These are phyloP conservation scores for Marasmius fiardii DNA, from an alignment of 1,284 basidiomycete genomes.

Conservation along the genomic window DNA sequence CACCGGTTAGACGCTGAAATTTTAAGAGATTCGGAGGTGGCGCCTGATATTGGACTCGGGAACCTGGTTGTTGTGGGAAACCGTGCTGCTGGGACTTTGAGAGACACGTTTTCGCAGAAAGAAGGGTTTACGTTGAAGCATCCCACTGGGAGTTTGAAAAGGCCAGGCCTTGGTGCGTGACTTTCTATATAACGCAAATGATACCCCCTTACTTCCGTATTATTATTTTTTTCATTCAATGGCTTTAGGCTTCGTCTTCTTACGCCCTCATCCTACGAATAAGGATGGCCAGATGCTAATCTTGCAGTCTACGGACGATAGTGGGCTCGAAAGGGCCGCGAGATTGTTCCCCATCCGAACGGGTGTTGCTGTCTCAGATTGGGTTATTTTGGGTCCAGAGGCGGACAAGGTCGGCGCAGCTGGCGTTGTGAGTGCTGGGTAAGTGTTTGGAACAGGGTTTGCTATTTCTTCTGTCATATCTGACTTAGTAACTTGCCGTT, in stretches of 20 bases:
- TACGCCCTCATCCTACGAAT: slow-evolving; percentile 62
- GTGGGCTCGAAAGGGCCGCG: slow-evolving; percentile 60
- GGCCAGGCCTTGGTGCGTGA: slow-evolving; percentile 26
- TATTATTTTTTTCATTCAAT: neutral
- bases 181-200: neutral
- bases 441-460: slow-evolving; percentile 22
- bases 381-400: slow-evolving; percentile 56
- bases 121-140: neutral
- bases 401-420: slow-evolving; percentile 60
- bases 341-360: slow-evolving; percentile 81
- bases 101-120: neutral
- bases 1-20: slow-evolving; percentile 70
- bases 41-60: slow-evolving; percentile 31
- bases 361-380: slow-evolving; percentile 72
- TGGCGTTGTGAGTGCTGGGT: slow-evolving; percentile 75
- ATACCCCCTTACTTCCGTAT: neutral
- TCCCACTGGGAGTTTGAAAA: slow-evolving; percentile 15
- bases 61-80: slow-evolving; percentile 61
- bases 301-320: slow-evolving; percentile 52
- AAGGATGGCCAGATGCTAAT: slow-evolving; percentile 45
- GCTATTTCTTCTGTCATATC: neutral
- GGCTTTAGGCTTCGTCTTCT: slow-evolving; percentile 55
- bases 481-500: neutral
- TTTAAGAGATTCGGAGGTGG: slow-evolving; percentile 40
- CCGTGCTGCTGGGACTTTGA: slow-evolving; percentile 21